Conservation (phyloP, 2,329 filamentous ascomycete species). For the Diaporthe destruens region DNA sequence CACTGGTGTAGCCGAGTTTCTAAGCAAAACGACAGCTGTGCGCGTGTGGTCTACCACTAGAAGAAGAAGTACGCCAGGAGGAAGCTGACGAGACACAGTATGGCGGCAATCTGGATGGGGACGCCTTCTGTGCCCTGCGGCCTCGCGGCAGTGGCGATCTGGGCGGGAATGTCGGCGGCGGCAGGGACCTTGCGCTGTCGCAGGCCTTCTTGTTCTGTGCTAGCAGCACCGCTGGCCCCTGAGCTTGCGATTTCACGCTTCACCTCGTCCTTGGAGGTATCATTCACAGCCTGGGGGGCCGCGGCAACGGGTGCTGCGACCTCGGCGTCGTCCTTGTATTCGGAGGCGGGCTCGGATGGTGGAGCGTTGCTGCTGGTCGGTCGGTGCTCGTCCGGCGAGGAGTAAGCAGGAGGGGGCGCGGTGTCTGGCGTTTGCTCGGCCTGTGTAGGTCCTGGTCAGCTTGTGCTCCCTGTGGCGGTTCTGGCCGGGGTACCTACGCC, state of each 20-base stretch:
- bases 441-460: slow-evolving; percentile 43
- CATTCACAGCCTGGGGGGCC: slow-evolving; percentile 42
- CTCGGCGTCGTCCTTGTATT: slow-evolving; percentile 43
- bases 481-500: slow-evolving; percentile 46
- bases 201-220: slow-evolving; percentile 79
- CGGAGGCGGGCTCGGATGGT: slow-evolving; percentile 41
- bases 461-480: neutral
- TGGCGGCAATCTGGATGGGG: slow-evolving; percentile 85
- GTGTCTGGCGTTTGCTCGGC: slow-evolving; percentile 50
- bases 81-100: slow-evolving; percentile 90
- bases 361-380: slow-evolving; percentile 43
- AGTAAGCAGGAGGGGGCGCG: slow-evolving; percentile 48
- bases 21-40: slow-evolving; percentile 8
- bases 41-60: slow-evolving; percentile 58
- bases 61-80: slow-evolving; percentile 97
- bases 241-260: slow-evolving; percentile 66
- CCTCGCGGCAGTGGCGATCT: slow-evolving; percentile 62
- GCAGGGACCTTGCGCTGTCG: slow-evolving; percentile 79
- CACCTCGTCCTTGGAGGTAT: slow-evolving; percentile 47
- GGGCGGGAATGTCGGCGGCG: slow-evolving; percentile 52
- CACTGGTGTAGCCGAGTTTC: neutral
- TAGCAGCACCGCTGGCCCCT: slow-evolving; percentile 76
- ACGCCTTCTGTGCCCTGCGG: slow-evolving; percentile 79
- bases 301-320: slow-evolving; percentile 44
- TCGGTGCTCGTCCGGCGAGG: slow-evolving; percentile 49